phyloP scores from a whole-genome alignment of 495 filamentous ascomycete species.

The Choiromyces venosus region DNA sequence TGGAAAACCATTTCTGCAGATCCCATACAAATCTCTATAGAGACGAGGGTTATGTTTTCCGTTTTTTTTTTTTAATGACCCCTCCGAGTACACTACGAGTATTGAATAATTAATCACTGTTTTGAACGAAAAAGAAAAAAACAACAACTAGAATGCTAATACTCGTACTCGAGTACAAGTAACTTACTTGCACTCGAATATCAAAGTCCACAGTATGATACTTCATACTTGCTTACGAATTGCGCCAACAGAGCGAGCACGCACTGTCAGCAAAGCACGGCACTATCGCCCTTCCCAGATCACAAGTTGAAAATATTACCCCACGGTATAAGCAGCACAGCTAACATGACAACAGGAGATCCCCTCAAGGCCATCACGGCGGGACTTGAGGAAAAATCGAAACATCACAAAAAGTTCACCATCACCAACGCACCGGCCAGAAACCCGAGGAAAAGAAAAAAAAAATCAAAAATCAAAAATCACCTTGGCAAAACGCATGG shows the following conservation, averaged over 20 bases:
- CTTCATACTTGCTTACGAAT: neutral
- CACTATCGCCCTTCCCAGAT: neutral
- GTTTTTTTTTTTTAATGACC: too few relatives aligned
- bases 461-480: neutral
- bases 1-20: too few relatives aligned
- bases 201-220: neutral
- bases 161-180: neutral
- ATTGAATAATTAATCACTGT: neutral
- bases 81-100: too few relatives aligned
- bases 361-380: neutral
- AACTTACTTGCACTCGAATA: too few relatives aligned
- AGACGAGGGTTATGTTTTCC: too few relatives aligned
- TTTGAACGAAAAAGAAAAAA: neutral
- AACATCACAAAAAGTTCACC: neutral
- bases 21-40: too few relatives aligned
- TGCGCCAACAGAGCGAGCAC: neutral
- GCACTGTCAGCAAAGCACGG: neutral
- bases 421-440: neutral
- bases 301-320: neutral
- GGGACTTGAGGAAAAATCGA: neutral
- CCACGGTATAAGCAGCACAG: neutral
- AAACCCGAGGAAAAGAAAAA: neutral
- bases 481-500: neutral
- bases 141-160: neutral
- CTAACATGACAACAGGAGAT: neutral